Conservation (phyloP, 2,329 filamentous ascomycete species). For the Aspergillus luchuensis region DNA sequence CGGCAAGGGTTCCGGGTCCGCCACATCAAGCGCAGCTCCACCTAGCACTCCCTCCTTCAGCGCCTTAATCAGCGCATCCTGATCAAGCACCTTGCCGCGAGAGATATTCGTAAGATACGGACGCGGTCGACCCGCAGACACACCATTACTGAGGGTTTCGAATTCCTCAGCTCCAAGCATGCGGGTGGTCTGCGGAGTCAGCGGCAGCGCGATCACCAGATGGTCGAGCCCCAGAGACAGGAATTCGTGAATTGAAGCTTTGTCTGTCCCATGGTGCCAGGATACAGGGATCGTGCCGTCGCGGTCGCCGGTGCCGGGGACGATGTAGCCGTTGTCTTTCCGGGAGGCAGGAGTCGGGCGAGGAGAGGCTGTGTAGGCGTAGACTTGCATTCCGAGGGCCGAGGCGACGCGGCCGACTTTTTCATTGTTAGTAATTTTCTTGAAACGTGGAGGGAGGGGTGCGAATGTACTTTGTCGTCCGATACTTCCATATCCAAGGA, state of each 20-base stretch:
- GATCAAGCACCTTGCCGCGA: constrained; percentile 64
- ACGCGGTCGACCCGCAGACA: constrained; percentile 27
- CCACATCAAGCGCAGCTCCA: constrained; percentile 76
- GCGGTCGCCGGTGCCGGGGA: constrained; percentile 65
- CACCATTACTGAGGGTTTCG: constrained; percentile 48
- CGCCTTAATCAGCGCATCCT: constrained; percentile 64
- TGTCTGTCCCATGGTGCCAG: constrained; percentile 61
- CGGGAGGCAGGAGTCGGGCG: constrained; percentile 67
- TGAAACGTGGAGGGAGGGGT: not conserved
- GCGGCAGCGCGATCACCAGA: constrained; percentile 58
- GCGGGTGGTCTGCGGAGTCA: constrained; percentile 58
- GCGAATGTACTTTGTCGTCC: constrained; percentile 56
- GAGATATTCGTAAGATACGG: constrained; percentile 73
- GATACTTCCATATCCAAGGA: constrained; percentile 65
- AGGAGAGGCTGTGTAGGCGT: constrained; percentile 73
- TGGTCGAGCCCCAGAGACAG: constrained; percentile 59
- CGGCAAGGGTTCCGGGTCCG: constrained; percentile 76
- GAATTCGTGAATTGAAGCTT: constrained; percentile 56
- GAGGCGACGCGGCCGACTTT: constrained; percentile 59
- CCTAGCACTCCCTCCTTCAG: constrained; percentile 56
- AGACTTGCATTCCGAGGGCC: constrained; percentile 69
- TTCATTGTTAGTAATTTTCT: constrained; percentile 5
- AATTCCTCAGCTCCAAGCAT: constrained; percentile 60
- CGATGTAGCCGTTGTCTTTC: constrained; percentile 65
- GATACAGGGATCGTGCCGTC: constrained; percentile 57